Evolutionary conservation across 345 rosid genomes (phyloP).

Genomic region (Gossypium raimondii): DNA sequence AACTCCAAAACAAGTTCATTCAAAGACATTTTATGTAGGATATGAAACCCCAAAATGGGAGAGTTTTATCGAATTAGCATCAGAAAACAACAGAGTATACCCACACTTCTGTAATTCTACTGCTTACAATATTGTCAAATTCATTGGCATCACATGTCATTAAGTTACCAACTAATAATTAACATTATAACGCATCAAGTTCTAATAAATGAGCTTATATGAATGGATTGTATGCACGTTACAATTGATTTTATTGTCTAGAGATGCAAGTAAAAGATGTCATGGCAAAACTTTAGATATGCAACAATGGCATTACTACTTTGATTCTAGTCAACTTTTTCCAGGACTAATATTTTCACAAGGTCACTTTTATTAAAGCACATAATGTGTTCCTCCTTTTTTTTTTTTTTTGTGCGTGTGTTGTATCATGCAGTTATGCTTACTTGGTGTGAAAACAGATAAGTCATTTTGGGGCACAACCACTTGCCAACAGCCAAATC

Average conservation of each 20-base stretch:
- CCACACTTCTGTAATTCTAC: not conserved
- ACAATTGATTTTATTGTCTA: not conserved
- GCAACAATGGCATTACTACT: no score
- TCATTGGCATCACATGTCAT: not conserved
- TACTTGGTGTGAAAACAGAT: no score
- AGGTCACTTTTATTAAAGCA: no score
- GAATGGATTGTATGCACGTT: not conserved
- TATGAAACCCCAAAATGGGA: not conserved
- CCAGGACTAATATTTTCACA: no score
- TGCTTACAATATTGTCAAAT: not conserved
- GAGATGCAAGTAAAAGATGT: not conserved
- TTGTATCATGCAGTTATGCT: no score
- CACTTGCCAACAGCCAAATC: not conserved
- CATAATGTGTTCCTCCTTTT: no score
- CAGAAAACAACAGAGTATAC: not conserved
- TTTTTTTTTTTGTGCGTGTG: no score
- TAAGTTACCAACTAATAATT: not conserved
- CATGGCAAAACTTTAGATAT: not conserved
- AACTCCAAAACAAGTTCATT: not conserved
- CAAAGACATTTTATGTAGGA: not conserved
- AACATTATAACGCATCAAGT: not conserved
- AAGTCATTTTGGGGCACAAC: not conserved
- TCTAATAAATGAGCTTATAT: not conserved
- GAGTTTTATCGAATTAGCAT: not conserved
- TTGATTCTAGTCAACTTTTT: no score